A percentile compares a stretch with the other conserved stretches of the same genome.
Evolutionary conservation across 108 stramenopile genomes (phyloP).

Genomic region (Halocafeteria seosinensis): DNA sequence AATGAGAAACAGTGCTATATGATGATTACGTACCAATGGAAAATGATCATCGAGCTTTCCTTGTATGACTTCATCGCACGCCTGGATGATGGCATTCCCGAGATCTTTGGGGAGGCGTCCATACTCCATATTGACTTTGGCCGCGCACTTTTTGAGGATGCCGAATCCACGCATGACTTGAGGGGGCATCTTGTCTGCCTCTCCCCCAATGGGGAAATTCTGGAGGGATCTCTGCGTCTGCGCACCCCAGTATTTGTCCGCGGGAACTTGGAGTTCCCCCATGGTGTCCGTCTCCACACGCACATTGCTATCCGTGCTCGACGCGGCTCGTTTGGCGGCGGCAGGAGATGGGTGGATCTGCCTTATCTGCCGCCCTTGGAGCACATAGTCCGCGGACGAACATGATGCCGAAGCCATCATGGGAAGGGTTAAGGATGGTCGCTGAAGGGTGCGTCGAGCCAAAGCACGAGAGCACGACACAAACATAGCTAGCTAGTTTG

Average conservation of each 20-base stretch:
- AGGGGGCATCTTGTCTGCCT: conserved; percentile 75
- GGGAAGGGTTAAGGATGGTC: too few relatives aligned
- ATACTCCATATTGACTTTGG: conserved; percentile 52
- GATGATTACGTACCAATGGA: conserved; percentile 40
- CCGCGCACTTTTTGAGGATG: conserved; percentile 77
- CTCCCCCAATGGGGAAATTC: conserved; percentile 85
- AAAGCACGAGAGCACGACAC: too few relatives aligned
- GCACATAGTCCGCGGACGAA: too few relatives aligned
- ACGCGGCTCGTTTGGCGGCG: not conserved
- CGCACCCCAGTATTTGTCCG: conserved; percentile 43
- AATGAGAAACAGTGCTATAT: too few relatives aligned
- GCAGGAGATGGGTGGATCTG: not conserved
- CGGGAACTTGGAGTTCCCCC: conserved; percentile 32
- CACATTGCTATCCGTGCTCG: not conserved
- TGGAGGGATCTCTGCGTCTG: conserved; percentile 76
- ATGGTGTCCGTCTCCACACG: conserved; percentile 27
- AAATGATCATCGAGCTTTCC: conserved; percentile 81
- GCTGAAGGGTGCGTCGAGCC: too few relatives aligned
- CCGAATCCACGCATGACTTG: conserved; percentile 69
- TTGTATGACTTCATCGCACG: conserved; percentile 69
- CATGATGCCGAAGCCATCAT: too few relatives aligned
- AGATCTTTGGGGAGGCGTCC: conserved; percentile 44
- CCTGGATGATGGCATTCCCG: conserved; percentile 58
- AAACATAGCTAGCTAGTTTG: too few relatives aligned
- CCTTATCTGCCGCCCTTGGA: too few relatives aligned